Evolutionary conservation across 148 eudicot genomes (phyloP).

Genomic region (Talinum fruticosum): DNA sequence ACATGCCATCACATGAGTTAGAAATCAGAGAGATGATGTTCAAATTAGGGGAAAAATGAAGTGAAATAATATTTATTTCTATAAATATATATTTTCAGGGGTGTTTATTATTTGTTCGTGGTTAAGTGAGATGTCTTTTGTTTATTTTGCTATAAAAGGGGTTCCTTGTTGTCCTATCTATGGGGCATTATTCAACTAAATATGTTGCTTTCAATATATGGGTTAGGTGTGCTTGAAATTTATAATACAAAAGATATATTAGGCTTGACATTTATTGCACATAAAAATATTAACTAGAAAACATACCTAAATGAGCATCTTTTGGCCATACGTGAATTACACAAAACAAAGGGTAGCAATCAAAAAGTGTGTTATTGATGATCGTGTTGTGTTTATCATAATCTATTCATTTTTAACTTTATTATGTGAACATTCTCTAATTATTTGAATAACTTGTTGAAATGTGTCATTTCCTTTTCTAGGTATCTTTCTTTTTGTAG

Average conservation of each 20-base stretch:
- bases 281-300: not conserved
- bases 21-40: conserved; percentile 12
- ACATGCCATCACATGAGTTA: conserved; percentile 38
- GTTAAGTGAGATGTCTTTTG: conserved; percentile 2
- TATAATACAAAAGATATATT: not conserved
- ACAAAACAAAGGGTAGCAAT: not conserved
- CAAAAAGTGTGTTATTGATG: not conserved
- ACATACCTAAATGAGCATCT: not conserved
- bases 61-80: not conserved
- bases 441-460: not conserved
- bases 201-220: not conserved
- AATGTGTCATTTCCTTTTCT: not conserved
- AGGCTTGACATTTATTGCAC: not conserved
- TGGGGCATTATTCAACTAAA: conserved; percentile 1
- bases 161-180: conserved; percentile 12
- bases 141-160: conserved; percentile 14
- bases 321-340: conserved; percentile 4
- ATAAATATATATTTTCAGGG: not conserved
- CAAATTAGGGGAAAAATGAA: not conserved
- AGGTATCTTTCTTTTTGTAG: not conserved
- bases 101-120: conserved; percentile 2
- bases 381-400: not conserved
- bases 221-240: conserved; percentile 8
- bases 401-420: not conserved
- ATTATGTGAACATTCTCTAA: not conserved